Evolutionary conservation across 2,329 filamentous ascomycete species (phyloP).

Genomic region (Akanthomyces lecanii): DNA sequence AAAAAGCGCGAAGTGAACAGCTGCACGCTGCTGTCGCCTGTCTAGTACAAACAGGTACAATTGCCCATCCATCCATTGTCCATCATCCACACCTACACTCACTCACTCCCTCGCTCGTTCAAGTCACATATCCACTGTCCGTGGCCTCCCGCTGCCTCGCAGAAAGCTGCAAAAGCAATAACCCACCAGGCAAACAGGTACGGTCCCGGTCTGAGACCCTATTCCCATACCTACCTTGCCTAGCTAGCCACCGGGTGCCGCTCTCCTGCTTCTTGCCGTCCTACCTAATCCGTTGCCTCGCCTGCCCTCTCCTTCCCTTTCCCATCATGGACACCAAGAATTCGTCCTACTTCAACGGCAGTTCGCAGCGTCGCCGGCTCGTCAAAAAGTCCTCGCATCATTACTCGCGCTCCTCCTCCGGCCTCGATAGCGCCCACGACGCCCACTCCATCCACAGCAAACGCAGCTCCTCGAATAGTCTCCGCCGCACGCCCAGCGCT

Average conservation of each 20-base stretch:
- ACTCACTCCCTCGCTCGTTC: not conserved
- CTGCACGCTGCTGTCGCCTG: not conserved
- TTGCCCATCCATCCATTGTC: not conserved
- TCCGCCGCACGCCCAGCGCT: slow-evolving; percentile 58
- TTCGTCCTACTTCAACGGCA: slow-evolving; percentile 40
- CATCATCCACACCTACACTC: not conserved
- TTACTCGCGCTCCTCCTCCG: slow-evolving; percentile 44
- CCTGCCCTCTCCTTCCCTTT: not conserved
- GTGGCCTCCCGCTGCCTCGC: not conserved
- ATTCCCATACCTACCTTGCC: not conserved
- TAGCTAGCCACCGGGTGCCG: not conserved
- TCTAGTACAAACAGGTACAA: not conserved
- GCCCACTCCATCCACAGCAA: slow-evolving; percentile 56
- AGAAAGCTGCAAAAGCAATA: not conserved
- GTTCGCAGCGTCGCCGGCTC: slow-evolving; percentile 55
- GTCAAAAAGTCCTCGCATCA: slow-evolving; percentile 57
- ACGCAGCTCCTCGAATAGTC: slow-evolving; percentile 56
- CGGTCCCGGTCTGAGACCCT: not conserved
- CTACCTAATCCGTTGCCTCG: not conserved
- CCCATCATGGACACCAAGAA: slow-evolving; percentile 45
- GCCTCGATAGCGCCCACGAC: slow-evolving; percentile 50
- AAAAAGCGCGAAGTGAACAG: not conserved
- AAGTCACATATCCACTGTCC: not conserved
- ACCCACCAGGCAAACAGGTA: slow-evolving; percentile 9
- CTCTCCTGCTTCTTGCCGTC: slow-evolving; percentile 8